These are phyloP conservation scores for Penicillium sp. DNA, from an alignment of 2,329 filamentous ascomycete genomes.

Conservation along the genomic window DNA sequence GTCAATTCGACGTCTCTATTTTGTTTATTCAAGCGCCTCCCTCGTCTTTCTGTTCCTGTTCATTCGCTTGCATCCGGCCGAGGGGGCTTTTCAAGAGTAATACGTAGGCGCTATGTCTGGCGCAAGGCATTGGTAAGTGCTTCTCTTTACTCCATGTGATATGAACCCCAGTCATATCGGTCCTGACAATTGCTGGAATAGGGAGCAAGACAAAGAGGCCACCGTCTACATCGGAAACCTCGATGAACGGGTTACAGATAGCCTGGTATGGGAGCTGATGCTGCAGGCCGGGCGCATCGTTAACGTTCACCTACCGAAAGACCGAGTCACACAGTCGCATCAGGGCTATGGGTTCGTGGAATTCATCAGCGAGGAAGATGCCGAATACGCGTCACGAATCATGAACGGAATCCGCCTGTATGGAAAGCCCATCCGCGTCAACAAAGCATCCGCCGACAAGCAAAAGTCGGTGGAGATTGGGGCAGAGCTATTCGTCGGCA, in stretches of 20 bases:
- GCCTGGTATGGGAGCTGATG: constrained; percentile 94
- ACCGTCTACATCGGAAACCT: constrained; percentile 98
- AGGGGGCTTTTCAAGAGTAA: background rate
- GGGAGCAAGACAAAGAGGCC: constrained; percentile 96
- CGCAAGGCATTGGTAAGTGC: constrained; percentile 64
- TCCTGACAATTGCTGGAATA: too few species aligned
- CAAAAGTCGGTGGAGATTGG: constrained; percentile 88
- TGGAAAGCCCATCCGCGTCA: constrained; percentile 90
- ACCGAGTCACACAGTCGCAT: constrained; percentile 91
- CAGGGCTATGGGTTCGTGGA: constrained; percentile 99
- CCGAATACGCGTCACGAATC: constrained; percentile 89
- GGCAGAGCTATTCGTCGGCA: constrained; percentile 92
- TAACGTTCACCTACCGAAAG: constrained; percentile 96
- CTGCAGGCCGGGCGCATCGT: constrained; percentile 93
- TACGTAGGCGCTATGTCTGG: constrained; percentile 50
- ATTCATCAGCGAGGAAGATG: constrained; percentile 88
- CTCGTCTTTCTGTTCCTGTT: too few species aligned
- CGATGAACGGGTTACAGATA: constrained; percentile 86
- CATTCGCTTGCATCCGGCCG: too few species aligned
- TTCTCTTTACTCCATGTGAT: background rate
- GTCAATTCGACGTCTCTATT: too few species aligned
- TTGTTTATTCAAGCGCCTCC: background rate
- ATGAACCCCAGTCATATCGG: too few species aligned
- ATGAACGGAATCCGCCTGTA: constrained; percentile 93
- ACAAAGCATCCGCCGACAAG: constrained; percentile 89